Conservation (phyloP, 495 filamentous ascomycete species). For the Annulohypoxylon stygium region DNA sequence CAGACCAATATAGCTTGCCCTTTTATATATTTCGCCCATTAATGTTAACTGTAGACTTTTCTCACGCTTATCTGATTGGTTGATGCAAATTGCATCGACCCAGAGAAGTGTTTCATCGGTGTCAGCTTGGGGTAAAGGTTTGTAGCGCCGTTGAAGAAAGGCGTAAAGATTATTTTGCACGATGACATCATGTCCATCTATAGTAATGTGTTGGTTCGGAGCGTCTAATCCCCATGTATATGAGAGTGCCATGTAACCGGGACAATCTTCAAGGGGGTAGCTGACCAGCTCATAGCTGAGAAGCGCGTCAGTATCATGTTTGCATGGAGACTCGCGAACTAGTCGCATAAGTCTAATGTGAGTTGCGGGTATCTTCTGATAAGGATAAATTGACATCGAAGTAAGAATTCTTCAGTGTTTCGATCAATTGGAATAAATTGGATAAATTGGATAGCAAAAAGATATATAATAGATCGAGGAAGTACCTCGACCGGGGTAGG, state of each 20-base stretch:
- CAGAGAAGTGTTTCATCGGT: constrained; percentile 13
- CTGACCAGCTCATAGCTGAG: neutral
- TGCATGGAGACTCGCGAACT: neutral
- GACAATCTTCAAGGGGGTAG: neutral
- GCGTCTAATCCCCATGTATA: constrained; percentile 29
- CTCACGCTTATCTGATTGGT: constrained; percentile 33
- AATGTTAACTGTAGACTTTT: constrained; percentile 31
- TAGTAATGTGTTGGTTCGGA: constrained; percentile 2
- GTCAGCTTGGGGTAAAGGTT: neutral
- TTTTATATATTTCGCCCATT: constrained; percentile 37
- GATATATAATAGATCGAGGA: too few relatives aligned
- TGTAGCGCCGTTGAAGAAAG: constrained; percentile 8
- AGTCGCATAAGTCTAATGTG: neutral
- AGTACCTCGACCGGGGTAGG: too few relatives aligned
- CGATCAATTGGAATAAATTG: neutral
- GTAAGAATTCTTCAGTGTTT: neutral
- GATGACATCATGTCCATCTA: constrained; percentile 2
- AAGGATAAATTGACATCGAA: constrained; percentile 3
- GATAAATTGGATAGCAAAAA: neutral
- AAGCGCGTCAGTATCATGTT: neutral
- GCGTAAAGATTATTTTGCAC: constrained; percentile 15
- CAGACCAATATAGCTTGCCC: constrained; percentile 27
- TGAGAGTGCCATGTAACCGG: constrained; percentile 20
- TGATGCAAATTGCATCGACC: constrained; percentile 38
- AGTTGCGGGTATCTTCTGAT: constrained; percentile 3